Base-by-base conservation (phyloP, 2,329 filamentous ascomycete genomes). In the Dactylonectria macrodidyma region DNA sequence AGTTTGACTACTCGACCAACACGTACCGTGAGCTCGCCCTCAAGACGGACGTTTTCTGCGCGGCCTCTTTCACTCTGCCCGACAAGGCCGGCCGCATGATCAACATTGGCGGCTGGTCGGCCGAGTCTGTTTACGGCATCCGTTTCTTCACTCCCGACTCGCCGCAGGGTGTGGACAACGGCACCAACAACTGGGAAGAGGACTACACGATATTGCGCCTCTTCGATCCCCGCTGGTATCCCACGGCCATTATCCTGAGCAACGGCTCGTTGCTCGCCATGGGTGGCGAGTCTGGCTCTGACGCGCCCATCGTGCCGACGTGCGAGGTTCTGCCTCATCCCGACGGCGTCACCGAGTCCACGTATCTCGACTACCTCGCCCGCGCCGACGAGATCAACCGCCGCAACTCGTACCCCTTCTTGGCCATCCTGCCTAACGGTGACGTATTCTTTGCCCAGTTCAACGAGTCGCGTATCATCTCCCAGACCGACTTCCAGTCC, bases 1-100 rank as follows among this genome's bases (percentile, higher is more conserved):
- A 85, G 52, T 79, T 88, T 55, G 81, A 84, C 72, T 83, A 90
- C 77, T 89, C 89, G 68, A 78, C 79, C 26, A 79, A 79, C 22
- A 89, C 87, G 2, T 92, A 90, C 88, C 84, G 89, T 55, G 81
- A 85, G 12, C 88, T 92, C 85, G 87, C 91, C 65, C 85, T 81
- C 71, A 89, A 90, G 82, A 91, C 89, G 0, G 91, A 93, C 70
- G 84, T 92, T 11, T 93, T 93, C 78, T 93, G 91, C 75, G 86
- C 90, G 47, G 90, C 87, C 11, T 87, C 89, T 19, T 77, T 92
- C 10, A 90, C 88, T 2, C 84, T 93, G 19, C 90, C 90, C 0
- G 90, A 92, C 76, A 89, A 88, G 73, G 89, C 82, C 47, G 91
- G 87, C 3, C 86, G 91, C 22, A 89, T 91, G 76, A 82, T 93